Evolutionary conservation across 2,329 filamentous ascomycete genomes (phyloP).

Genomic region (Macrophomina tecta): DNA sequence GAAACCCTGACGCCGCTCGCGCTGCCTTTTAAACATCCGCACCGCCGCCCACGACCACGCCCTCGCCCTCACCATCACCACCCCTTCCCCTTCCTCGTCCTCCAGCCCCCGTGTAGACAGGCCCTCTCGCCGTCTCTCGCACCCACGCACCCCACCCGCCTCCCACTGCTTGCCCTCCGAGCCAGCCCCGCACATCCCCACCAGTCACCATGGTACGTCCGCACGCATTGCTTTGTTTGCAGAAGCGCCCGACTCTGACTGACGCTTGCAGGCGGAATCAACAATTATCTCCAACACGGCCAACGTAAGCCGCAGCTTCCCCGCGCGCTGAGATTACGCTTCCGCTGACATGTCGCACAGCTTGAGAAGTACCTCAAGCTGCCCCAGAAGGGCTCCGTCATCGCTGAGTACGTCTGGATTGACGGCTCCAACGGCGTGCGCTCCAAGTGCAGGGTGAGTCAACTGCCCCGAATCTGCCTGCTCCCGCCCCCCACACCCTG

Average conservation of each 20-base stretch:
- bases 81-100: background rate
- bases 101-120: slow-evolving; percentile 9
- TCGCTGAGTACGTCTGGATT: slow-evolving; percentile 98
- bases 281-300: slow-evolving; percentile 55
- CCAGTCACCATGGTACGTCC: slow-evolving; percentile 30
- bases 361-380: slow-evolving; percentile 91
- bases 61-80: slow-evolving; percentile 23
- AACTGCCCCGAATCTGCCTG: slow-evolving; percentile 30
- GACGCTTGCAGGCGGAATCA: slow-evolving; percentile 42
- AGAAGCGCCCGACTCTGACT: slow-evolving; percentile 12
- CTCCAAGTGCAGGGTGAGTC: slow-evolving; percentile 93
- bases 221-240: background rate
- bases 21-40: slow-evolving; percentile 32
- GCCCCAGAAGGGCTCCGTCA: slow-evolving; percentile 84
- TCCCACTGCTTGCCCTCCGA: background rate
- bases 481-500: slow-evolving; percentile 27
- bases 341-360: slow-evolving; percentile 53
- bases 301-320: slow-evolving; percentile 46
- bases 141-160: slow-evolving; percentile 13
- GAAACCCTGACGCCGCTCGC: slow-evolving; percentile 22
- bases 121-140: slow-evolving; percentile 21
- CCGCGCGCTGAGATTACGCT: slow-evolving; percentile 26
- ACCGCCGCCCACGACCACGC: background rate
- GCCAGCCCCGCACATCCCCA: slow-evolving; percentile 21
- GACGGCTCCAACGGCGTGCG: slow-evolving; percentile 82